Conservation (phyloP, 75 land plant species). For the Azolla pinnata region DNA sequence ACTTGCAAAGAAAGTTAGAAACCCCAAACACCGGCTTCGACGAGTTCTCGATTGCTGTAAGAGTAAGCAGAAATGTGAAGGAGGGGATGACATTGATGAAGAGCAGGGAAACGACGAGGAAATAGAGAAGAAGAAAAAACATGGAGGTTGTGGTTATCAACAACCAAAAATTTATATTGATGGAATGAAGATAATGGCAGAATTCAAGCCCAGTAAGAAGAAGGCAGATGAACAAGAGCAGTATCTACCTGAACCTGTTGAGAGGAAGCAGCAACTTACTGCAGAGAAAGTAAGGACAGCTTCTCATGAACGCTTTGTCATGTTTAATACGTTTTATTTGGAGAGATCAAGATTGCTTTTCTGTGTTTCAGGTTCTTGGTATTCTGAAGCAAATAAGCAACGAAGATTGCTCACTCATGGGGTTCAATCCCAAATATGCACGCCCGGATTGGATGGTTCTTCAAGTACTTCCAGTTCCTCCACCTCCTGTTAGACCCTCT, state of each 20-base stretch:
- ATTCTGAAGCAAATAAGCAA: constrained; percentile 85
- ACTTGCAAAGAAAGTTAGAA: constrained; percentile 70
- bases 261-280: constrained; percentile 80
- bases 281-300: constrained; percentile 65
- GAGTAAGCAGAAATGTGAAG: constrained; percentile 75
- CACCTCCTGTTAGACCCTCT: constrained; percentile 96
- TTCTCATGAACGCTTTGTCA: not conserved
- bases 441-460: constrained; percentile 99
- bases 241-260: constrained; percentile 86
- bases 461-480: constrained; percentile 96
- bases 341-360: not conserved
- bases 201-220: constrained; percentile 67
- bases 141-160: constrained; percentile 94
- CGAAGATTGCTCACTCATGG: constrained; percentile 71
- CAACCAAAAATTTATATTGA: constrained; percentile 86
- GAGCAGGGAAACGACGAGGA: constrained; percentile 28
- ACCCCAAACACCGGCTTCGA: constrained; percentile 66
- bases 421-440: constrained; percentile 87
- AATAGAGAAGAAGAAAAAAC: constrained; percentile 44
- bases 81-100: constrained; percentile 69
- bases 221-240: constrained; percentile 83
- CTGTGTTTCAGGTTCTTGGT: constrained; percentile 49
- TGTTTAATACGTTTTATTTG: not conserved
- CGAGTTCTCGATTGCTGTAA: constrained; percentile 89
- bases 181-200: constrained; percentile 90